Percentiles rank a stretch among this genome's conserved stretches.
phyloP scores from a whole-genome alignment of 371 early-diverging fungal species.

The Circinella minor region DNA sequence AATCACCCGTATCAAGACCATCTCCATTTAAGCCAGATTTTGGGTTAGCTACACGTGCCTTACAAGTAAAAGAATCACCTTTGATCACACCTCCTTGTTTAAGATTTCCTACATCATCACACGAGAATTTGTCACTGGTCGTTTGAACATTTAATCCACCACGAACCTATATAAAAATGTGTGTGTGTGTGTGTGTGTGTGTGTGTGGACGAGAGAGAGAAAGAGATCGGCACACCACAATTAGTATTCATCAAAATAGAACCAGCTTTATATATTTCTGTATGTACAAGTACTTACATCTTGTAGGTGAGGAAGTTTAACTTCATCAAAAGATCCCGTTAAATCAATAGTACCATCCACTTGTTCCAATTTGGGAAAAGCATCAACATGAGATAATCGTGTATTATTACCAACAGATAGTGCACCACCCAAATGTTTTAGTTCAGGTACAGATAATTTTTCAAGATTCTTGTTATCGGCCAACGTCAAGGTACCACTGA shows the following conservation, averaged over 20 bases:
- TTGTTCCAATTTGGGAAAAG: conserved; percentile 52
- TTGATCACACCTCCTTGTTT: conserved; percentile 42
- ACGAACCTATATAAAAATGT: conserved; percentile 27
- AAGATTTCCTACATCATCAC: conserved; percentile 32
- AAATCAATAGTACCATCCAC: conserved; percentile 60
- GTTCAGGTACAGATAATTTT: conserved; percentile 47
- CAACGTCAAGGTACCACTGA: conserved; percentile 55
- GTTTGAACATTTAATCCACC: conserved; percentile 53
- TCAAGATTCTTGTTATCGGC: conserved; percentile 47
- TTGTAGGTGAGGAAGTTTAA: conserved; percentile 42
- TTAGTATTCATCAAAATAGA: too few relatives aligned
- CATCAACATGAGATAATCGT: conserved; percentile 36
- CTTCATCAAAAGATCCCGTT: conserved; percentile 52
- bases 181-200: too few relatives aligned
- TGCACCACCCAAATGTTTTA: conserved; percentile 57
- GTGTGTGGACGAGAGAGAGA: neutral
- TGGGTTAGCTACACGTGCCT: conserved; percentile 33
- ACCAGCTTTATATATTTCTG: neutral
- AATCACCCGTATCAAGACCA: conserved; percentile 11
- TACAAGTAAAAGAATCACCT: conserved; percentile 39
- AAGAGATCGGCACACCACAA: too few relatives aligned
- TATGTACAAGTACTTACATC: conserved; percentile 29
- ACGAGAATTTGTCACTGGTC: conserved; percentile 39
- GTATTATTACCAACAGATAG: conserved; percentile 55
- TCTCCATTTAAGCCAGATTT: conserved; percentile 29